Evolutionary conservation across 2,329 filamentous ascomycete species (phyloP).

Genomic region (Stemphylium vesicarium): DNA sequence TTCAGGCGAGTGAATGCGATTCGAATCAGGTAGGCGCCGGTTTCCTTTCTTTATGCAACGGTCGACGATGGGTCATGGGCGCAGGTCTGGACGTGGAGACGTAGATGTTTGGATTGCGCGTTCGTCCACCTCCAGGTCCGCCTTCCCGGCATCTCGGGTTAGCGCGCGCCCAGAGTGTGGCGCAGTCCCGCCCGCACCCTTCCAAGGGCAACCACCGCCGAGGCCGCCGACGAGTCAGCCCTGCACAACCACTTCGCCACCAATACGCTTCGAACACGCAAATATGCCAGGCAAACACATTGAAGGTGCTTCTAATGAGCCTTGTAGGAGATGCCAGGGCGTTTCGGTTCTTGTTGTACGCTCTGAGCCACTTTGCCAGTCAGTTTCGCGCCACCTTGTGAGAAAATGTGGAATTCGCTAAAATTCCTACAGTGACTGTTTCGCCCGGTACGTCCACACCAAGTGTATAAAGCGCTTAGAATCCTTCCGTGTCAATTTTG

Average conservation of each 20-base stretch:
- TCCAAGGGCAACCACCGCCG: conserved; percentile 6
- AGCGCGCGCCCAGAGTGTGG: conserved; percentile 21
- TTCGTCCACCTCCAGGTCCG: conserved; percentile 23
- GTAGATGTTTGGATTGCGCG: conserved; percentile 27
- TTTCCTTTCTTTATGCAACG: background rate
- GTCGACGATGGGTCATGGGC: conserved; percentile 5
- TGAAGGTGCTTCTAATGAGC: conserved; percentile 22
- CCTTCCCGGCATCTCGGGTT: conserved; percentile 21
- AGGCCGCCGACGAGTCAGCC: conserved; percentile 15
- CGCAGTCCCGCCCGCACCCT: conserved; percentile 12
- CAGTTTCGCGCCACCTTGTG: conserved; percentile 28
- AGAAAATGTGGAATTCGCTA: conserved; percentile 15
- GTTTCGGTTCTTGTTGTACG: conserved; percentile 62
- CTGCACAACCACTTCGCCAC: conserved; percentile 7
- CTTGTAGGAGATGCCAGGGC: conserved; percentile 65
- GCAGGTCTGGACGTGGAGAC: conserved; percentile 12
- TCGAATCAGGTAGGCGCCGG: background rate
- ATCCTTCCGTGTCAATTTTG: conserved; percentile 63
- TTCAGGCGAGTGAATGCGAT: conserved; percentile 5
- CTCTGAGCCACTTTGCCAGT: conserved; percentile 66
- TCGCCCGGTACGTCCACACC: conserved; percentile 74
- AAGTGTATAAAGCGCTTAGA: conserved; percentile 83
- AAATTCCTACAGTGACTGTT: conserved; percentile 67
- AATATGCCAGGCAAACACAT: conserved; percentile 45
- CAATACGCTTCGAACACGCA: conserved; percentile 11